phyloP scores from a whole-genome alignment of 768 basidiomycete species.

The Auriscalpium microsporum region DNA sequence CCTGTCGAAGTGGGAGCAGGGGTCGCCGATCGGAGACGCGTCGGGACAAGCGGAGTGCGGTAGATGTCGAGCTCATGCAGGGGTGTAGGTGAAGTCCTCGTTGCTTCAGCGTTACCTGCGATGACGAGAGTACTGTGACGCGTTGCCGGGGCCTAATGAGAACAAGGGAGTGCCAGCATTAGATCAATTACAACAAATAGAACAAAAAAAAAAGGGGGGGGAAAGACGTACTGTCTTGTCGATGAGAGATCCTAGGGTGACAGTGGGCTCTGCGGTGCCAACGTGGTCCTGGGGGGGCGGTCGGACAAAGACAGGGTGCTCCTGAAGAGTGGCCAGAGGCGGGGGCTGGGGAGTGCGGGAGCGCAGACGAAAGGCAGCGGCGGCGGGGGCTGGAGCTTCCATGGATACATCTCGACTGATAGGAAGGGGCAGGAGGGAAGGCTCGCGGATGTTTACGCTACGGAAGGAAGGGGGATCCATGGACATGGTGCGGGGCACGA shows the following conservation, averaged over 20 bases:
- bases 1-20: not conserved
- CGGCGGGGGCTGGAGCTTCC: conserved; percentile 32
- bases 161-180: not conserved
- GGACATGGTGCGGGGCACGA: conserved; percentile 55
- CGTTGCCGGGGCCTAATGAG: not conserved
- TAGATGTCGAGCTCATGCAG: conserved; percentile 70
- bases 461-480: conserved; percentile 45
- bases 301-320: conserved; percentile 64
- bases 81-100: conserved; percentile 23
- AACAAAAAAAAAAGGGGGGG: not conserved
- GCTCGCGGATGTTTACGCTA: conserved; percentile 11
- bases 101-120: conserved; percentile 13
- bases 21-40: conserved; percentile 32
- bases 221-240: conserved; percentile 12
- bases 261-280: conserved; percentile 1
- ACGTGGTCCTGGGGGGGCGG: conserved; percentile 34
- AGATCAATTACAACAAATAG: not conserved
- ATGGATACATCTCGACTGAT: conserved; percentile 35
- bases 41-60: conserved; percentile 69
- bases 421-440: conserved; percentile 25
- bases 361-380: conserved; percentile 54
- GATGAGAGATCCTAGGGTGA: conserved; percentile 21
- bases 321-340: conserved; percentile 47
- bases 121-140: conserved; percentile 2
- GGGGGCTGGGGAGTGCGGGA: conserved; percentile 73